Base-by-base conservation (phyloP, 306 rosid genomes). In the Fagus crenata region DNA sequence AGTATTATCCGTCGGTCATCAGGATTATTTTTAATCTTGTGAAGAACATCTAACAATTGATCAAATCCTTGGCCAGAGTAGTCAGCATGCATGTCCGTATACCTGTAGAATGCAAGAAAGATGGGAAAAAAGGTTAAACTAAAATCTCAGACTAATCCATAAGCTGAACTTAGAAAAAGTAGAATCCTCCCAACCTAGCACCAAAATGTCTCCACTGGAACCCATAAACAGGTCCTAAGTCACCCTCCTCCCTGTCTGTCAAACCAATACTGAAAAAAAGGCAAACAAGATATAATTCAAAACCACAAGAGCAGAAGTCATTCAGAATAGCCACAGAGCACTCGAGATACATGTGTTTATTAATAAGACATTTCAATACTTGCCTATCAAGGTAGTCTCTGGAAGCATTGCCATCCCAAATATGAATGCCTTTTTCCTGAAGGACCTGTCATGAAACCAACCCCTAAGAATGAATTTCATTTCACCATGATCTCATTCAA, bases 121-220 rank as follows among this genome's bases (percentile, higher is more conserved):
- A 71, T 42, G 49, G 71, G 35, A 40, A 65, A 31, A 55, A 59
- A 67, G 4, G 41, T 8, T 17, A 65, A 54, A 41, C 40, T 58
- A 54, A 40, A 56, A 1, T 49, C 72, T 63, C 28, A 80, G 39
- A 42, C 60, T 37, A 67, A 54, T 64, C 51, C n/a, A 53, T 55
- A 49, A 73, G 63, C 46, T 5, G 37, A 67, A 46, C 18, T 59
- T 53, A 28, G 56, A 53, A 32, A 72, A 76, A 54, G 75, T n/a
- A 14, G 51, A 68, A 77, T 75, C 73, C 67, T 81, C 85, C 95
- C 71, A 81, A 95, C 99, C 89, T 90, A 37, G 97, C 97, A 74
- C 99, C 99, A 73, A 92, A 95, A 82, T 95, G 97, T 75, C 99
- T 92, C 99, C 99, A 92, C 80, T 95, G 97, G 75, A 95, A 95